A percentile compares a stretch with the other conserved stretches of the same genome.
Evolutionary conservation across 257 asterid genomes (phyloP).

Genomic region (Solanum dulcamara): DNA sequence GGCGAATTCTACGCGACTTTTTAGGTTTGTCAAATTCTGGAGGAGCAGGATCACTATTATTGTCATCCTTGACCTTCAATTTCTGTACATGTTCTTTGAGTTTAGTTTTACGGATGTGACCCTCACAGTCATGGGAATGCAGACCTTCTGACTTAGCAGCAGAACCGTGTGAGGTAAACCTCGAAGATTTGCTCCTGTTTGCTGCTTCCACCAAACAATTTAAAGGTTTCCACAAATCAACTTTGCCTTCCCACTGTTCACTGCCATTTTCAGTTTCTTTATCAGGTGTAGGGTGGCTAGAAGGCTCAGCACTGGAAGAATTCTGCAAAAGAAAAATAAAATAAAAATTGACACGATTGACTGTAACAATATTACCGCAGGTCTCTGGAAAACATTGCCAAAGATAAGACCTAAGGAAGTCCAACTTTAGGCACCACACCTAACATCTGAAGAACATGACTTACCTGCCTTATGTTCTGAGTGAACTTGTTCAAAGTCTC

Average conservation of each 20-base stretch:
- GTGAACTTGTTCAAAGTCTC: constrained; percentile 50
- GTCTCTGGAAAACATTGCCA: not conserved
- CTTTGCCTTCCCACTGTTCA: constrained; percentile 63
- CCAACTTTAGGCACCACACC: not conserved
- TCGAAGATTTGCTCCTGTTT: constrained; percentile 75
- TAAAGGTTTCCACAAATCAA: constrained; percentile 89
- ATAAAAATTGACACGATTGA: not conserved
- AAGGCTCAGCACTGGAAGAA: constrained; percentile 53
- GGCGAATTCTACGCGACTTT: constrained; percentile 53
- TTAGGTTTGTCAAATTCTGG: constrained; percentile 62
- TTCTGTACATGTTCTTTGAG: constrained; percentile 53
- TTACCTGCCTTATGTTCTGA: constrained; percentile 65
- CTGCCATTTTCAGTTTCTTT: constrained; percentile 42
- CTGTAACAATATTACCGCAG: not conserved
- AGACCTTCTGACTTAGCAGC: constrained; percentile 42
- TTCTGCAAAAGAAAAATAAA: constrained; percentile 31
- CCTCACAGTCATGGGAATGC: constrained; percentile 44
- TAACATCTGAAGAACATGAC: constrained; percentile 4
- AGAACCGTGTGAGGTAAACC: constrained; percentile 46
- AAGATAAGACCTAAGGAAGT: not conserved
- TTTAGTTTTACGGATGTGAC: constrained; percentile 41
- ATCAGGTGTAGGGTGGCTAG: constrained; percentile 25
- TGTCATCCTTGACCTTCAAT: constrained; percentile 50
- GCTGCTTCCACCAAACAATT: constrained; percentile 97
- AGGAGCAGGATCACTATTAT: constrained; percentile 31